Conservation (phyloP, 345 rosid genomes). For the Litchi chinensis region DNA sequence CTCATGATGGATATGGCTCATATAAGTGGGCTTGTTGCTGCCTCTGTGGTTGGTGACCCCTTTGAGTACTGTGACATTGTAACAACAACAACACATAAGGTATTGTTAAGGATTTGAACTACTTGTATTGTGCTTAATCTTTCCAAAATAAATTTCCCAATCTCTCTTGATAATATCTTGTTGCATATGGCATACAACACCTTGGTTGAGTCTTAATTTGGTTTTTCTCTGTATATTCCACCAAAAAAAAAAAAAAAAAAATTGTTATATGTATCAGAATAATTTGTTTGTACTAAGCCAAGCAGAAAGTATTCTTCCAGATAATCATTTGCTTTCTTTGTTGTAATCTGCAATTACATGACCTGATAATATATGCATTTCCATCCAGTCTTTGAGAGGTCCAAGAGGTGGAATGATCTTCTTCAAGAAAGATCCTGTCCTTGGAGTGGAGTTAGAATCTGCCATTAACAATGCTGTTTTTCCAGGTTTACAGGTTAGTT, state of each 20-base stretch:
- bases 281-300: not conserved
- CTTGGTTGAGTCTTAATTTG: not conserved
- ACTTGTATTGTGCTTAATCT: not conserved
- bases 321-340: not conserved
- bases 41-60: constrained; percentile 86
- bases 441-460: constrained; percentile 80
- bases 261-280: not conserved
- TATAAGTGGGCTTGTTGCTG: constrained; percentile 93
- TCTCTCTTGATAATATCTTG: not conserved
- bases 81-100: constrained; percentile 96
- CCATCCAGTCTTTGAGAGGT: constrained; percentile 83
- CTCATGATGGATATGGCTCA: constrained; percentile 99
- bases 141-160: not conserved
- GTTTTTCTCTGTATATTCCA: not conserved
- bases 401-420: constrained; percentile 99
- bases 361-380: constrained; percentile 15
- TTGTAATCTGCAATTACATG: constrained; percentile 5
- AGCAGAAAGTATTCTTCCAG: not conserved
- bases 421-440: constrained; percentile 74
- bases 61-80: constrained; percentile 90
- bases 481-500: constrained; percentile 85
- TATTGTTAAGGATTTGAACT: constrained; percentile 19
- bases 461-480: constrained; percentile 95
- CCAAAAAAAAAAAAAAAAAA: not conserved
- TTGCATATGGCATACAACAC: not conserved